These are phyloP conservation scores for Penicillium ochrochloron DNA, from an alignment of 495 filamentous ascomycete species.

Conservation along the genomic window DNA sequence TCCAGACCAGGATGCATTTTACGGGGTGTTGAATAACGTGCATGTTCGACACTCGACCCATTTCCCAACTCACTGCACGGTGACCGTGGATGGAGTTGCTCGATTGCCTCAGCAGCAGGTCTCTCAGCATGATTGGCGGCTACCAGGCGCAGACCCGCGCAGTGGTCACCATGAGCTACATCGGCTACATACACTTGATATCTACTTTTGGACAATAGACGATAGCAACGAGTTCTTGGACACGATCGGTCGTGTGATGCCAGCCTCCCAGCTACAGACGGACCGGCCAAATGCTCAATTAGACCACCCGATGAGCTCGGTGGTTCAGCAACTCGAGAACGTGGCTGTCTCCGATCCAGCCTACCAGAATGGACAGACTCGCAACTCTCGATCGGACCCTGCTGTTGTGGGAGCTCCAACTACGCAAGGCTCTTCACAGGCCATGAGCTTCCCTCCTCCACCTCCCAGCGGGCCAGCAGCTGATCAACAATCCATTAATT, in stretches of 20 bases:
- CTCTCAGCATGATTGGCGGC: slow-evolving; percentile 71
- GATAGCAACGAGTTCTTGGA: slow-evolving; percentile 78
- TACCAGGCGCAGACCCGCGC: slow-evolving; percentile 70
- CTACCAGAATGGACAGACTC: slow-evolving; percentile 60
- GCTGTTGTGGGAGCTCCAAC: slow-evolving; percentile 40
- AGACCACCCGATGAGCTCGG: slow-evolving; percentile 66
- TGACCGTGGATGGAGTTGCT: slow-evolving; percentile 68
- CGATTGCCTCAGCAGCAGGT: slow-evolving; percentile 29
- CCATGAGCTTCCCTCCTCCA: slow-evolving; percentile 44
- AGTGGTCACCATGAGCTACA: slow-evolving; percentile 74
- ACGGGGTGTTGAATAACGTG: slow-evolving; percentile 69
- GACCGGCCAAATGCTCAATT: slow-evolving; percentile 46
- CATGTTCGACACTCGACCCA: slow-evolving; percentile 75
- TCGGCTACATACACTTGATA: slow-evolving; percentile 79
- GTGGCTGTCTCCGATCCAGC: slow-evolving; percentile 71
- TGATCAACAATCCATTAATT: slow-evolving; percentile 22
- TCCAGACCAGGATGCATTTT: slow-evolving; percentile 87
- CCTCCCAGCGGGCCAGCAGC: slow-evolving; percentile 46
- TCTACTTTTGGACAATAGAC: slow-evolving; percentile 85
- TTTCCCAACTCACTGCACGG: slow-evolving; percentile 75
- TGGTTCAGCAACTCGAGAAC: slow-evolving; percentile 84
- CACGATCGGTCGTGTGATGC: slow-evolving; percentile 61
- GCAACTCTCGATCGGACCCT: slow-evolving; percentile 48
- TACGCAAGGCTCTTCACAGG: slow-evolving; percentile 27
- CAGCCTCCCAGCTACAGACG: slow-evolving; percentile 59